Evolutionary conservation across 2,329 filamentous ascomycete species (phyloP), one percentile per base, ranked within the genome.

Genomic region (Fusarium sp.): DNA sequence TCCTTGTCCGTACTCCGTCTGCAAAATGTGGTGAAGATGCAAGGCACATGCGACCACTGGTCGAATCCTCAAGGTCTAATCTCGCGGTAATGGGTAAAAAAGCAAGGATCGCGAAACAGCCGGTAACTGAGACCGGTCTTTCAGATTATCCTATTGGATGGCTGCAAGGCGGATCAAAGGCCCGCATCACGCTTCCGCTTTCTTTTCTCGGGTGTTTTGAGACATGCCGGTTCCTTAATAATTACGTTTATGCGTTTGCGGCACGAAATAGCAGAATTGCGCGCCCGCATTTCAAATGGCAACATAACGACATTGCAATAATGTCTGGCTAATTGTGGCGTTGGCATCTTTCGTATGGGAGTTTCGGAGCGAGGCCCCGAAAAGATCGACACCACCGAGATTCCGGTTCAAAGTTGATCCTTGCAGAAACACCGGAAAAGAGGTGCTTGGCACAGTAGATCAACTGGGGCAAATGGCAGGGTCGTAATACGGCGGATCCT

Each of bases 281-380:
- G 10, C 30, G 30, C 37, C n/a, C 30, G 16, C 23, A 9, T 34
- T 30, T 30, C 11, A 16, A 41, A 16, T 16, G 15, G 15, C 20
- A 15, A 44, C 42, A 18, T 3, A 18, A 26, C 33, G 23, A 18
- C 15, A 33, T 16, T 36, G 15, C 9, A 26, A 18, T 26, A 6
- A n/a, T n/a, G n/a, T 49, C 16, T 12, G 26, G 36, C n/a, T 15
- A 26, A n/a, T 49, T 34, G 37, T 12, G n/a, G 38, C 7, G 53
- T 46, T 18, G 8, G n/a, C 20, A 34, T 57, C 36, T 42, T 18
- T 15, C 12, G 42, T 11, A 33, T 20, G 28, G n/a, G 33, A 15
- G 23, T 18, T n/a, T 30, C 56, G 56, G 59, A 61, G 40, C 31
- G 33, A 53, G 28, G 61, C 38, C n/a, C 56, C 45, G 33, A 61